Evolutionary conservation across 495 filamentous ascomycete genomes (phyloP).

Genomic region (Penicillium maclennaniae): DNA sequence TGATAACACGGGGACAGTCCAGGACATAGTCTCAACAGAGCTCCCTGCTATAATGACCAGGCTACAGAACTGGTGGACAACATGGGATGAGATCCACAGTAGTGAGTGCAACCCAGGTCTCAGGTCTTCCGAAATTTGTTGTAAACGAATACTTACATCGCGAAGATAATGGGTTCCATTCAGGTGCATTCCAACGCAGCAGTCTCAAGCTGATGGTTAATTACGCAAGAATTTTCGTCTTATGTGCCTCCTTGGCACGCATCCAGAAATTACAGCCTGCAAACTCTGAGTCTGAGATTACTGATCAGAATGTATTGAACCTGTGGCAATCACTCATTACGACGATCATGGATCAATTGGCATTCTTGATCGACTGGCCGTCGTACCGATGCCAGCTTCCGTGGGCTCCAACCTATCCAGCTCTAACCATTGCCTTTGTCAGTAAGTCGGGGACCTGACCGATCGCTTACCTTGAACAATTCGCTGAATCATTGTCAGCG

Average conservation of each 20-base stretch:
- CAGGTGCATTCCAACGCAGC: conserved; percentile 40
- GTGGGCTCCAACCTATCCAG: conserved; percentile 42
- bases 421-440: conserved; percentile 41
- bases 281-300: conserved; percentile 21
- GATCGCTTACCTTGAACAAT: background rate
- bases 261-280: conserved; percentile 39
- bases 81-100: conserved; percentile 43
- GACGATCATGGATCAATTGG: conserved; percentile 38
- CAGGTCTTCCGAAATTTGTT: background rate
- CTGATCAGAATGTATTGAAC: conserved; percentile 26
- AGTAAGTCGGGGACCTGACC: conserved; percentile 26
- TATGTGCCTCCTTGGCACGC: conserved; percentile 36
- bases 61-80: conserved; percentile 38
- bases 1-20: conserved; percentile 27
- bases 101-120: conserved; percentile 21
- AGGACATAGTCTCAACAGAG: conserved; percentile 30
- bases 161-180: conserved; percentile 39
- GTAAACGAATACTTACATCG: background rate
- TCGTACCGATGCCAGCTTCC: conserved; percentile 37
- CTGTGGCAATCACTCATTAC: conserved; percentile 39
- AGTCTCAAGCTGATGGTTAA: conserved; percentile 39
- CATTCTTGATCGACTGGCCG: conserved; percentile 34
- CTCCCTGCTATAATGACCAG: conserved; percentile 36
- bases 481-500: conserved; percentile 18
- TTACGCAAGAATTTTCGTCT: conserved; percentile 38